Percentiles rank a stretch among this genome's conserved stretches.
phyloP scores from a whole-genome alignment of 768 basidiomycete species.

The Phanerodontia chrysosporium region DNA sequence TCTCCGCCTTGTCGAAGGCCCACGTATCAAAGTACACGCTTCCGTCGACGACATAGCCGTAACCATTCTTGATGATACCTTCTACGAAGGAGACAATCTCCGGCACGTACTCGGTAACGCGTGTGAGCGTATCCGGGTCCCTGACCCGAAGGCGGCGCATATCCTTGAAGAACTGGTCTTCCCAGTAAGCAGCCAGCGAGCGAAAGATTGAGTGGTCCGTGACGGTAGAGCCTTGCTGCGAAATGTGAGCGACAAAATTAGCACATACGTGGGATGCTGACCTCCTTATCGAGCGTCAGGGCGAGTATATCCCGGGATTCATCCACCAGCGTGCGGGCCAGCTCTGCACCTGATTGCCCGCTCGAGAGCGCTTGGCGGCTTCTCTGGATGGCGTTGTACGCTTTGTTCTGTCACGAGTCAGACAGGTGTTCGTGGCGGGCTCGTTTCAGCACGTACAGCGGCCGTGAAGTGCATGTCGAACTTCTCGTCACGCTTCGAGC shows the following conservation, averaged over 20 bases:
- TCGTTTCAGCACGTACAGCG: slow-evolving; percentile 49
- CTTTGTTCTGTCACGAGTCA: slow-evolving; percentile 37
- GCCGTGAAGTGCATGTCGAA: slow-evolving; percentile 84
- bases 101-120: slow-evolving; percentile 95
- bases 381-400: slow-evolving; percentile 46
- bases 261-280: slow-evolving; percentile 22
- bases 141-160: slow-evolving; percentile 87
- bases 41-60: slow-evolving; percentile 68
- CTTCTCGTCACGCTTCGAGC: slow-evolving; percentile 81
- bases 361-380: slow-evolving; percentile 43
- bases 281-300: slow-evolving; percentile 69
- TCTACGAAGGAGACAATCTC: slow-evolving; percentile 91
- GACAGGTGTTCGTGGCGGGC: not conserved
- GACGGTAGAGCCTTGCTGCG: slow-evolving; percentile 72
- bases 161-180: slow-evolving; percentile 83
- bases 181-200: slow-evolving; percentile 82
- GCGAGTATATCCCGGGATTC: slow-evolving; percentile 76
- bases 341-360: slow-evolving; percentile 37
- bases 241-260: not conserved
- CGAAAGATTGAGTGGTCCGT: slow-evolving; percentile 85
- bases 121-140: slow-evolving; percentile 85
- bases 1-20: slow-evolving; percentile 70
- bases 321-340: slow-evolving; percentile 59
- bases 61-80: slow-evolving; percentile 81
- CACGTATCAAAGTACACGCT: slow-evolving; percentile 91